A percentile compares a stretch with the other conserved stretches of the same genome.
These are phyloP conservation scores for Penicillium sp. DNA, from an alignment of 2,329 filamentous ascomycete species.

Conservation along the genomic window DNA sequence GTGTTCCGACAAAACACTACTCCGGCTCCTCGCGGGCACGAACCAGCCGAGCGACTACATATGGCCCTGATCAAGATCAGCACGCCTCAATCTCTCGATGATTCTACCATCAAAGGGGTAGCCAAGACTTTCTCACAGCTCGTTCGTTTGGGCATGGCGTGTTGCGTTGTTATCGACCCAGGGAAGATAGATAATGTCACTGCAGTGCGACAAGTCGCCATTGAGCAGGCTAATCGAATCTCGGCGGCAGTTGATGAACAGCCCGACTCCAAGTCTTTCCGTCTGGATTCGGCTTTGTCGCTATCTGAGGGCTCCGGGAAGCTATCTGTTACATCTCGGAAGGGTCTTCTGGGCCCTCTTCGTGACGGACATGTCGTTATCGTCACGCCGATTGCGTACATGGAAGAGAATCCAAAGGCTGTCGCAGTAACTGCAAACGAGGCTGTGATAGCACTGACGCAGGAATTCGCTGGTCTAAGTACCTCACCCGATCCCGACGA, in stretches of 20 bases:
- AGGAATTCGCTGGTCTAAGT: conserved; percentile 69
- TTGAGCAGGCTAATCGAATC: conserved; percentile 68
- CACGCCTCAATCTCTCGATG: conserved; percentile 67
- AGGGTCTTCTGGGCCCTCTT: conserved; percentile 63
- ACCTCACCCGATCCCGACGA: conserved; percentile 45
- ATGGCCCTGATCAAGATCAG: conserved; percentile 84
- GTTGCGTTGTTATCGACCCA: conserved; percentile 75
- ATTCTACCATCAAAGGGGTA: conserved; percentile 69
- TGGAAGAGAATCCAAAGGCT: conserved; percentile 48
- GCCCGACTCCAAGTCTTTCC: conserved; percentile 64
- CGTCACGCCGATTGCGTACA: conserved; percentile 64
- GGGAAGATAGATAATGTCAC: conserved; percentile 49
- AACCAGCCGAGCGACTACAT: conserved; percentile 57
- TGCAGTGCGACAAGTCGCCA: conserved; percentile 47
- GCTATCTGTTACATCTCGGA: conserved; percentile 40
- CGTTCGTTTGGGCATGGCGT: conserved; percentile 73
- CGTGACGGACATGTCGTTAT: conserved; percentile 69
- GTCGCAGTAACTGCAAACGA: conserved; percentile 57
- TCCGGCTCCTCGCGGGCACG: conserved; percentile 38
- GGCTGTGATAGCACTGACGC: conserved; percentile 72
- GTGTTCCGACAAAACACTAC: conserved; percentile 57
- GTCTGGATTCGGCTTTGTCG: conserved; percentile 60
- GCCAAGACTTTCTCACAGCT: conserved; percentile 83
- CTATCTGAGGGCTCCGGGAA: conserved; percentile 35
- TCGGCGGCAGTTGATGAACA: conserved; percentile 71